Conservation (phyloP, 2,329 filamentous ascomycete species). For the Lasiodiplodia citricola region DNA sequence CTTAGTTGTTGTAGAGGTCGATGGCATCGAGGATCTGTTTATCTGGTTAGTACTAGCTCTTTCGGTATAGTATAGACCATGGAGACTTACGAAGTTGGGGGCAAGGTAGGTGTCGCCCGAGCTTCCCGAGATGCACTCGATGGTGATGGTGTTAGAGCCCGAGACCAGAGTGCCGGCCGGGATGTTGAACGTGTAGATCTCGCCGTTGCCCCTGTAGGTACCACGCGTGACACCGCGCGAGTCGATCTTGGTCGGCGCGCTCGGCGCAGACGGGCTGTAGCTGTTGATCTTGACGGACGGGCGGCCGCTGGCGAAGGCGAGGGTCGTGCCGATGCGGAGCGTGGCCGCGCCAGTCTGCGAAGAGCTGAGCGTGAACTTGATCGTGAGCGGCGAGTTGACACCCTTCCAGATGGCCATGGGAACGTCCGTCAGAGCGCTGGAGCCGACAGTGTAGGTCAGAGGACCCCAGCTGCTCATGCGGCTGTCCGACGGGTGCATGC, state of each 20-base stretch:
- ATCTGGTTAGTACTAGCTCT: neutral
- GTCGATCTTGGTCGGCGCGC: conserved; percentile 66
- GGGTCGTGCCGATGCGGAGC: conserved; percentile 68
- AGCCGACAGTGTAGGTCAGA: conserved; percentile 66
- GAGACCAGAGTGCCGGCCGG: conserved; percentile 61
- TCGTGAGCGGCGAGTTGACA: conserved; percentile 65
- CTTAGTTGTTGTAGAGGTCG: conserved; percentile 19
- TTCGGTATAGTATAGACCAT: conserved; percentile 29
- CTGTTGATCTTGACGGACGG: conserved; percentile 63
- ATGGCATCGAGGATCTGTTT: conserved; percentile 14
- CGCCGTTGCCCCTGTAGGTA: conserved; percentile 67
- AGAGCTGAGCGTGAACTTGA: conserved; percentile 62
- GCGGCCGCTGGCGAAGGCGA: conserved; percentile 65
- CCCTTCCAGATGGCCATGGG: conserved; percentile 70
- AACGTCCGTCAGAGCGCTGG: conserved; percentile 58
- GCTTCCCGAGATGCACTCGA: conserved; percentile 64
- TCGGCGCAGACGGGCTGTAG: conserved; percentile 55
- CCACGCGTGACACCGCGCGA: conserved; percentile 69
- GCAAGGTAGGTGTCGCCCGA: conserved; percentile 60
- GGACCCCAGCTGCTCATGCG: conserved; percentile 68
- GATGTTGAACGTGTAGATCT: conserved; percentile 67
- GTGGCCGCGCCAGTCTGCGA: conserved; percentile 59
- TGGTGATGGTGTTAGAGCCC: conserved; percentile 67
- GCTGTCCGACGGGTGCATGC: conserved; percentile 71
- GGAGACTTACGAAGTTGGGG: conserved; percentile 59